A percentile compares a stretch with the other conserved stretches of the same genome.
Evolutionary conservation across 2,329 filamentous ascomycete species (phyloP).

Genomic region (Fusarium nygamai): DNA sequence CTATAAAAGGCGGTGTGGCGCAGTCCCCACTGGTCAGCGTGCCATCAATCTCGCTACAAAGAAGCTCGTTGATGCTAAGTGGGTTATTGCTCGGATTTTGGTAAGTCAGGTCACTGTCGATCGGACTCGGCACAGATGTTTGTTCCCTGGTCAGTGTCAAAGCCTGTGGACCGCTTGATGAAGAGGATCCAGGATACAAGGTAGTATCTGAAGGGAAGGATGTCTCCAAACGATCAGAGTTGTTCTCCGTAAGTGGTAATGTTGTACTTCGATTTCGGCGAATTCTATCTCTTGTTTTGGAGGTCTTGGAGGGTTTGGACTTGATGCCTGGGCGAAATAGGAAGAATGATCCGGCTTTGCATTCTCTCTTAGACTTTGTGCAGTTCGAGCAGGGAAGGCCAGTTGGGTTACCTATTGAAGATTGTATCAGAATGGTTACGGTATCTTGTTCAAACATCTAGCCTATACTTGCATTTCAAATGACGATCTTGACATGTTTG

Average conservation of each 20-base stretch:
- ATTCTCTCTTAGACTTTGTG: neutral
- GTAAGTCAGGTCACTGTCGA: neutral
- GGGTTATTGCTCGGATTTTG: neutral
- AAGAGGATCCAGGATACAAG: neutral
- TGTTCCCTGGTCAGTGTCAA: too few relatives aligned
- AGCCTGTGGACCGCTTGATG: too few relatives aligned
- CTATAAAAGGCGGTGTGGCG: neutral
- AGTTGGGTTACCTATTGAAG: neutral
- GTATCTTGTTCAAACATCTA: fast-evolving
- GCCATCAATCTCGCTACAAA: neutral
- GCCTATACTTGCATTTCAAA: neutral
- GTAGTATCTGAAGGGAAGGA: neutral
- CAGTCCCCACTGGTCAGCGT: neutral
- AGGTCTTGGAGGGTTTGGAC: neutral
- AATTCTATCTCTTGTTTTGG: neutral
- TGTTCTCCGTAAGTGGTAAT: fast-evolving
- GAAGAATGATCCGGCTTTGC: neutral
- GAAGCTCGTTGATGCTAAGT: neutral
- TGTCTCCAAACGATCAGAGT: neutral
- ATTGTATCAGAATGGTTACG: neutral
- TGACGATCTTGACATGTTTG: neutral
- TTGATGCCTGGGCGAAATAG: neutral
- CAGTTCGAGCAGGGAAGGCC: neutral
- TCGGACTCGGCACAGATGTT: neutral
- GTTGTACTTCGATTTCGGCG: too few relatives aligned